Conservation (phyloP, 164 flowering plant genomes). For the Warburgia ugandensis region DNA sequence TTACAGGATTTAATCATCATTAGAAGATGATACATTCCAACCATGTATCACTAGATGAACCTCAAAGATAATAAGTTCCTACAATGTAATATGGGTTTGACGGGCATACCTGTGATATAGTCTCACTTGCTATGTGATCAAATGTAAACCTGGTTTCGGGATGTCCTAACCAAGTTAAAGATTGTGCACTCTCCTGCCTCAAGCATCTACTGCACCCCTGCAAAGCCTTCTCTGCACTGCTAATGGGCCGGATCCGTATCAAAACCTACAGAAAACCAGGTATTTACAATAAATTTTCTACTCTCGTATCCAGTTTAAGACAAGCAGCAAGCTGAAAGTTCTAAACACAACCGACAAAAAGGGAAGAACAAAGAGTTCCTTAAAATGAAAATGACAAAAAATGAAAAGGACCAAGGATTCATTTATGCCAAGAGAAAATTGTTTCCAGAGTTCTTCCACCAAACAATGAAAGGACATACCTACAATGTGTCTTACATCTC, state of each 20-base stretch:
- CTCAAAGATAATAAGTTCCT: background rate
- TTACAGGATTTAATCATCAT: constrained; percentile 1
- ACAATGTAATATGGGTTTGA: background rate
- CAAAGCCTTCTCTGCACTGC: constrained; percentile 38
- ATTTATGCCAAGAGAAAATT: too few relatives aligned
- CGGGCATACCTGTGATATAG: constrained; percentile 59
- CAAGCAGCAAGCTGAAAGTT: background rate
- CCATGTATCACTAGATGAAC: background rate
- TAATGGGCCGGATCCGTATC: constrained; percentile 71
- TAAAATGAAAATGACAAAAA: too few relatives aligned
- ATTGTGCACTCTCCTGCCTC: constrained; percentile 69
- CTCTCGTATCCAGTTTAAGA: too few relatives aligned
- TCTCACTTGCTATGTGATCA: constrained; percentile 80
- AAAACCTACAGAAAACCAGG: constrained; percentile 40
- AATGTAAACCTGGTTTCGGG: constrained; percentile 89
- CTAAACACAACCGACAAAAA: background rate
- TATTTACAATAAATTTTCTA: too few relatives aligned
- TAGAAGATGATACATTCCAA: background rate
- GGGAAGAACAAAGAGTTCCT: background rate
- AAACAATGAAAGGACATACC: too few relatives aligned
- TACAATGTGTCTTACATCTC: too few relatives aligned
- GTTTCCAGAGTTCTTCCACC: too few relatives aligned
- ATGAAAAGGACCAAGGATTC: too few relatives aligned
- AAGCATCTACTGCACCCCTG: constrained; percentile 60
- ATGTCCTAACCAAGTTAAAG: constrained; percentile 79